Base-by-base conservation (phyloP, 306 rosid species). In the Rosa multiflora region DNA sequence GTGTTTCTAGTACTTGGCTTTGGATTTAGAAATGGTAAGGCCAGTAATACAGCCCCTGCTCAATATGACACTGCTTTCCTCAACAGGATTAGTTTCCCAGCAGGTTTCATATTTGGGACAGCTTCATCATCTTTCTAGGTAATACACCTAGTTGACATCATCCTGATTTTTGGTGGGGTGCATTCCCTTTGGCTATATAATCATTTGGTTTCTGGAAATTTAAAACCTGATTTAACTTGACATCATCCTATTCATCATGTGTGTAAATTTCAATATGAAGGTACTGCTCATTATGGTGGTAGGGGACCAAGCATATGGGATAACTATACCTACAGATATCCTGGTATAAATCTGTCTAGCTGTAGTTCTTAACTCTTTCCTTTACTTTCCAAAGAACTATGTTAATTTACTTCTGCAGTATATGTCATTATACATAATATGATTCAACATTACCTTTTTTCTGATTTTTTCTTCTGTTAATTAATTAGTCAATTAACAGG, bases 101-200 rank as follows among this genome's bases (percentile, higher is more conserved):
- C 20, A 1, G 86, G 83, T 0, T 85, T 85, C 70, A 62, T 82
- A 39, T 85, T 85, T 29, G 86, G 88, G 11, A 66, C 86, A 8
- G 83, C 88, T 63, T 82, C 86, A 1, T 8, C 88, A 4, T 32
- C 88, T 62, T 85, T 82, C 78, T 82, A 78, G 78, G 83, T 82
- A 42, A 7, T 42, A 5, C 44, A 42, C 5, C 44, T 42, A 42
- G 29, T 26, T 26, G 1, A 26, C 29, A 26, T 26, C 29, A 26
- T 26, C 29, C 29, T 26, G 29, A 26, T 26, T 26, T 26, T 26
- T 26, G 29, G 1, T 1, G 1, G 29, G 29, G 29, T 1, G 29
- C 29, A 26, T 26, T 26, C 29, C 29, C 29, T 26, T 26, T 26
- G 29, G 29, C 29, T 26, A 26, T 26, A 26, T 26, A 26, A 26